These are phyloP conservation scores for Leucoagaricus sp. DNA, from an alignment of 1,284 basidiomycete species.

Conservation along the genomic window DNA sequence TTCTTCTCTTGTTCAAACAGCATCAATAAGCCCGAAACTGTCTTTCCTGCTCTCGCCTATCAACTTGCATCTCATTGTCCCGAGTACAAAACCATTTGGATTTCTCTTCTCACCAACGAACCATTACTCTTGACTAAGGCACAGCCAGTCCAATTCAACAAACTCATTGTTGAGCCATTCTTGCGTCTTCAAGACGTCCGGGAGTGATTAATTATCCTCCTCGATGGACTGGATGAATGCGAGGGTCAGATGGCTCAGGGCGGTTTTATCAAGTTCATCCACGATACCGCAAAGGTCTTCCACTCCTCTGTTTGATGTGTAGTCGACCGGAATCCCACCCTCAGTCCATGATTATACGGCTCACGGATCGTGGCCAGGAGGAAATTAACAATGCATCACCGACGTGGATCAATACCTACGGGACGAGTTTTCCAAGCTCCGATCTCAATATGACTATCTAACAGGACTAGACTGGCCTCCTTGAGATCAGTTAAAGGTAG, in stretches of 20 bases:
- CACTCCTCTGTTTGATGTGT: conserved; percentile 6
- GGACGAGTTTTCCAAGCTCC: no score
- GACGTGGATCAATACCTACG: no score
- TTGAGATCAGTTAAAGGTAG: no score
- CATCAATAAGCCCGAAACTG: background rate
- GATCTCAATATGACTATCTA: no score
- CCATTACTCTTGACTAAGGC: background rate
- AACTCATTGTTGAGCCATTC: background rate
- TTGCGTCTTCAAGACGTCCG: background rate
- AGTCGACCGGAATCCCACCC: conserved; percentile 10
- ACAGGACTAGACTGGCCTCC: no score
- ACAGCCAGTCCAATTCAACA: background rate
- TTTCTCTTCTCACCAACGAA: background rate
- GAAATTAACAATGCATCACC: no score
- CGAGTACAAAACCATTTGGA: background rate
- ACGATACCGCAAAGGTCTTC: background rate
- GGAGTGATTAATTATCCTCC: background rate
- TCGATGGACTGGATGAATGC: conserved; percentile 10
- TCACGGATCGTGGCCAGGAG: no score
- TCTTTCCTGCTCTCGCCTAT: conserved; percentile 20
- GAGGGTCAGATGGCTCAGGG: background rate
- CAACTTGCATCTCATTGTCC: conserved; percentile 11
- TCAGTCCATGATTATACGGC: background rate
- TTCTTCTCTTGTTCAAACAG: conserved; percentile 17
- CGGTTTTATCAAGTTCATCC: background rate